Conservation (phyloP, 805 yeast genomes). For the Metschnikowia sp. region DNA sequence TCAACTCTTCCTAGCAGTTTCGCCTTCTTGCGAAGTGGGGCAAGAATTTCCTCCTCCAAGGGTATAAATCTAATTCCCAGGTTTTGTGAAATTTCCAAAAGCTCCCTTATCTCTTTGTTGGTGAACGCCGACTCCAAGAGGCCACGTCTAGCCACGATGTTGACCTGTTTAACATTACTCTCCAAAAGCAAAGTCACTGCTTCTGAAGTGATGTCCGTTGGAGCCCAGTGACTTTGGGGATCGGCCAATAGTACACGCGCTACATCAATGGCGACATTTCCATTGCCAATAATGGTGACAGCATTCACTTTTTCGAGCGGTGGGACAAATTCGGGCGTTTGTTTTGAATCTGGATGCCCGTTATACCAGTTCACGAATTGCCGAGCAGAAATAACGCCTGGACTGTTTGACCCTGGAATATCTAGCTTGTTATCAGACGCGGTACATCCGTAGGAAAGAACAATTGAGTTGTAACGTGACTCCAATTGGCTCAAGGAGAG, state of each 20-base stretch:
- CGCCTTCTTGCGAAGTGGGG: constrained; percentile 21
- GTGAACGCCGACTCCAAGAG: constrained; percentile 83
- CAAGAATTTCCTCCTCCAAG: constrained; percentile 31
- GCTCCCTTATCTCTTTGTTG: constrained; percentile 85
- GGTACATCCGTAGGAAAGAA: constrained; percentile 81
- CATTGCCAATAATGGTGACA: constrained; percentile 90
- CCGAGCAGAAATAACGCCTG: constrained; percentile 76
- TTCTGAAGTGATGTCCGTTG: constrained; percentile 67
- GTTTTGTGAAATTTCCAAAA: constrained; percentile 57
- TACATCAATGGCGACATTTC: constrained; percentile 92
- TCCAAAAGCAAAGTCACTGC: constrained; percentile 54
- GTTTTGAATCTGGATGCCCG: constrained; percentile 64
- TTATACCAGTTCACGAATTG: constrained; percentile 96
- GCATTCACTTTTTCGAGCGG: constrained; percentile 57
- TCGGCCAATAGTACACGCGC: constrained; percentile 71
- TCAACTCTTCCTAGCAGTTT: constrained; percentile 49
- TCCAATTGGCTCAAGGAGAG: constrained; percentile 48
- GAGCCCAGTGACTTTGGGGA: constrained; percentile 51
- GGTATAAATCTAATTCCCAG: constrained; percentile 43
- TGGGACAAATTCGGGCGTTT: constrained; percentile 34
- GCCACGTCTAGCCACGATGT: constrained; percentile 84
- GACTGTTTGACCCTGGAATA: constrained; percentile 57
- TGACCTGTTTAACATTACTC: constrained; percentile 60
- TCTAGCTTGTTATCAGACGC: constrained; percentile 49
- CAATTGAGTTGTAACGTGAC: constrained; percentile 63